Evolutionary conservation across 140 eudicot species (phyloP), one percentile per base, ranked within the genome.

Genomic region (Cichorium intybus): DNA sequence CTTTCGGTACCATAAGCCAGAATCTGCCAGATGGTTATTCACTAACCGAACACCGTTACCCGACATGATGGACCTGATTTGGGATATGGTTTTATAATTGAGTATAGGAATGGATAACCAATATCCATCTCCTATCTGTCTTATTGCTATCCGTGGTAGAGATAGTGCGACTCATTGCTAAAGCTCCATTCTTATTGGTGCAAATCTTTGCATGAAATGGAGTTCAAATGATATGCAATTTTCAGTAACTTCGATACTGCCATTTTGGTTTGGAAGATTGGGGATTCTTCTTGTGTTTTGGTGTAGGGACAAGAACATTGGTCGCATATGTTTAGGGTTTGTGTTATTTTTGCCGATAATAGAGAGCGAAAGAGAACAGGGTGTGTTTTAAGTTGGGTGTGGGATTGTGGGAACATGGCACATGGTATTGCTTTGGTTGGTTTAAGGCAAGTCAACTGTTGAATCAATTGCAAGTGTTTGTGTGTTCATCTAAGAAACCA

Each of bases 391-490:
- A 22, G 75, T 60, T 57, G 60, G 31, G 35, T 35, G 43, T 45
- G 57, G 58, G 66, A 69, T 56, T 41, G 29, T 50, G 56, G 57
- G 61, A 60, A 70, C 76, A 70, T 70, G 60, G 11, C 76, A 60
- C 76, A 70, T 70, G 75, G 27, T 70, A 23, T 48, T 69, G 59
- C 48, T 69, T 69, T 69, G 4, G 14, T 57, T 69, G 64, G 55
- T 35, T 68, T 26, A 10, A 54, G 33, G 49, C 49, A 63, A 34
- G 61, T 66, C 71, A 50, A 21, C 24, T 33, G 18, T 21, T 8
- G 37, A 9, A 26, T 15, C 34, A 21, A 15, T 7, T 31, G 54
- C 8, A 24, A 43, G 12, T 60, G 52, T 60, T 34, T 28, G 22
- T 56, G 1, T 26, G 31, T 27, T 27, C 31, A 4, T 14, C 16